Base-by-base conservation (phyloP, 2,329 filamentous ascomycete species). In the Xylaria hypoxylon region DNA sequence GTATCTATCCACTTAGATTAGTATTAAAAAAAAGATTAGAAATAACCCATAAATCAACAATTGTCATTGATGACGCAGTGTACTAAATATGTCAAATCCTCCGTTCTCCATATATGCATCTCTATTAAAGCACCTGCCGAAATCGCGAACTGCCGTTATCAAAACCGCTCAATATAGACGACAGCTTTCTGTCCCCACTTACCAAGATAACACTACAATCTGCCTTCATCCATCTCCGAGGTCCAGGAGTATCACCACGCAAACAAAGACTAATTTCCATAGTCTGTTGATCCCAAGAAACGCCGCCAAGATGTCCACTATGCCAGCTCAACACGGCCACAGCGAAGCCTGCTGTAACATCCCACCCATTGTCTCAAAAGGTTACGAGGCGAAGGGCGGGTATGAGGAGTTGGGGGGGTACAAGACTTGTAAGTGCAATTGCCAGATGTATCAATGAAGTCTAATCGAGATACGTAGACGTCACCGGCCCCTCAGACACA, bases 311-410 rank as follows among this genome's bases (percentile, higher is more conserved):
- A 85, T 85, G 83, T 83, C 84, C 73, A 79, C 81, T 38, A 85
- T 85, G 82, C 80, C 81, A 47, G 83, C 84, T 24, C 80, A 82
- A 65, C 80, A 82, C 74, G 85, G 85, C 77, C 85, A 87, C 77
- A 85, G 81, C 74, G 79, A 64, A 76, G 82, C 85, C 73, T 88
- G 86, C 81, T 88, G 86, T 76, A 87, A 85, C 74, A 81, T 88
- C 58, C 85, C 88, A 8, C 86, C 87, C 6, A 82, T 89, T 50
- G 79, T 87, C n/a, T 75, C 82, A 5, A 82, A 84, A 70, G 85
- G 82, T 13, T 90, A 90, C 77, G 73, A 82, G 59, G 76, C 79
- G 40, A 87, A 86, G 79, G 88, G 88, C 64, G 79, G 77, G 59
- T 90, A 88, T 68, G 83, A 87, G 69, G 82, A 83, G 28, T 80